phyloP scores from a whole-genome alignment of 108 stramenopile species.

The Cyclotella baltica region DNA sequence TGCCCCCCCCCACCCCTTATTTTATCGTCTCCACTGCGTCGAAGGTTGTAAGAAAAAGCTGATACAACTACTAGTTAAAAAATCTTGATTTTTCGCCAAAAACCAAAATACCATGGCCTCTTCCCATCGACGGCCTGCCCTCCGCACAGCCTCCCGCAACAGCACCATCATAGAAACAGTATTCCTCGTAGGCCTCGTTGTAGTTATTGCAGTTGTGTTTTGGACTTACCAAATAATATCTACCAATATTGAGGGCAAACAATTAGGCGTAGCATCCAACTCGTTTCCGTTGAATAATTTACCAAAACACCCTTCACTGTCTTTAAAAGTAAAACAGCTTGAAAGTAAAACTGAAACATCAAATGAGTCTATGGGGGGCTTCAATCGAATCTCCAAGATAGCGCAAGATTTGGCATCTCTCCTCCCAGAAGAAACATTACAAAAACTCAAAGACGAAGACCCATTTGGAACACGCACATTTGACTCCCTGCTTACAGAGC shows the following conservation, averaged over 20 bases:
- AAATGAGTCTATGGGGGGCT: slow-evolving; percentile 23
- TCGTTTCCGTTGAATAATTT: slow-evolving; percentile 15
- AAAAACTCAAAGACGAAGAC: slow-evolving; percentile 58
- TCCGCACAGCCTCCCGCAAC: slow-evolving; percentile 42
- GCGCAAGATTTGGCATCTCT: slow-evolving; percentile 66
- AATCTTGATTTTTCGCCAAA: too few relatives aligned
- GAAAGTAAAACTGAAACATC: not conserved
- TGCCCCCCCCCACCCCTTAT: too few relatives aligned
- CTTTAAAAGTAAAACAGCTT: slow-evolving; percentile 5
- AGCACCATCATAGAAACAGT: slow-evolving; percentile 41
- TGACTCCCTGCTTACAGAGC: slow-evolving; percentile 57
- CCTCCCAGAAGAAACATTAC: slow-evolving; percentile 54
- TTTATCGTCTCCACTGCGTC: too few relatives aligned
- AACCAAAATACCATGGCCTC: slow-evolving; percentile 4
- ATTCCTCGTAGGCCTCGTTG: slow-evolving; percentile 46
- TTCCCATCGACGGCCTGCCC: slow-evolving; percentile 24
- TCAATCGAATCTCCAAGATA: slow-evolving; percentile 16
- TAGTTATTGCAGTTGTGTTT: slow-evolving; percentile 27
- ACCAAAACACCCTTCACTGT: not conserved
- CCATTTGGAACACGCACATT: slow-evolving; percentile 78
- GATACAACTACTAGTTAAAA: too few relatives aligned
- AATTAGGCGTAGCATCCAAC: not conserved
- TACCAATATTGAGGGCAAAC: slow-evolving; percentile 5
- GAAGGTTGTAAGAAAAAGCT: not conserved
- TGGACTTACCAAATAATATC: slow-evolving; percentile 37